These are phyloP conservation scores for Cyberlindnera japonica DNA, from an alignment of 805 yeast species.

Conservation along the genomic window DNA sequence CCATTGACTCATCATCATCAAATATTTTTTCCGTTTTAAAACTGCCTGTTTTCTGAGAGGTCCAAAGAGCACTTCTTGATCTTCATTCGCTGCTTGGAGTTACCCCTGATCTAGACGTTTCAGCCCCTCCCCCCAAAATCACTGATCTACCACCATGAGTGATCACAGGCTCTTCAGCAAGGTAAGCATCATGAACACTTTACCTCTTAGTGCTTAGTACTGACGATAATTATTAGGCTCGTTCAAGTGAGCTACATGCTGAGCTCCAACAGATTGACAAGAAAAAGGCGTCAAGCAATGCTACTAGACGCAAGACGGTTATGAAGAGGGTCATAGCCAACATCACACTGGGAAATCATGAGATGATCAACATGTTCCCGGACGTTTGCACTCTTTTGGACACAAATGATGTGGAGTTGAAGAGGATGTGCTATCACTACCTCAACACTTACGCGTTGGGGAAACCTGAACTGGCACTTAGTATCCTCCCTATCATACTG, in stretches of 20 bases:
- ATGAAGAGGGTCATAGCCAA: constrained; percentile 78
- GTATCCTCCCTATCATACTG: constrained; percentile 52
- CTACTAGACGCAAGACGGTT: constrained; percentile 40
- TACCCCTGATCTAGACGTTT: not conserved
- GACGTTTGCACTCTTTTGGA: constrained; percentile 56
- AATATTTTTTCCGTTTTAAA: too few species aligned
- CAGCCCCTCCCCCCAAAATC: too few species aligned
- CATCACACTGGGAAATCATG: constrained; percentile 76
- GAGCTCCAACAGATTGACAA: constrained; percentile 34
- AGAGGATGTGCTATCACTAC: constrained; percentile 68
- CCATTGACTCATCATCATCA: too few species aligned
- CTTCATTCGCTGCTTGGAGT: too few species aligned
- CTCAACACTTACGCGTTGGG: constrained; percentile 56
- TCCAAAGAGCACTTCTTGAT: not conserved
- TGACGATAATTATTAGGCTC: constrained; percentile 6
- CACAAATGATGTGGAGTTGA: constrained; percentile 61
- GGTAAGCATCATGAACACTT: constrained; percentile 13
- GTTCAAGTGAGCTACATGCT: constrained; percentile 32
- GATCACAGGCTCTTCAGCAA: constrained; percentile 23
- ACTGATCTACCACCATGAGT: constrained; percentile 17
- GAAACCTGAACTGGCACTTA: constrained; percentile 52
- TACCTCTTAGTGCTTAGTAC: not conserved
- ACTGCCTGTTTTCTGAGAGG: too few species aligned
- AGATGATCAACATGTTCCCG: constrained; percentile 62
- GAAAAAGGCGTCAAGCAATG: constrained; percentile 32